Base-by-base conservation (phyloP, 106 monocot species). In the Allium cepa region DNA sequence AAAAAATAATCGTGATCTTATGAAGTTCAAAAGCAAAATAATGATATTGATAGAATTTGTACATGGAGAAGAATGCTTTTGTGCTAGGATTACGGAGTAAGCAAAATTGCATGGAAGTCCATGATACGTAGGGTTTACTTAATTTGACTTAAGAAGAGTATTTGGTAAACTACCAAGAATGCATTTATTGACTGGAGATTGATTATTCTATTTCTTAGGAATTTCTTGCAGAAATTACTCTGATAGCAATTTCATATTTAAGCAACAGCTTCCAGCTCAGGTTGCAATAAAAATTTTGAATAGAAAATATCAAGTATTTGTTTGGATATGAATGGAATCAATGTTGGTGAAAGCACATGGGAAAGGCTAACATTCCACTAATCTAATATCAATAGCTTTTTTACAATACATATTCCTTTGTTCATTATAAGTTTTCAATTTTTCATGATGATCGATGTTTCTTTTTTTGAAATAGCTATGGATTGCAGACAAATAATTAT, bases 281-380 rank as follows among this genome's bases (percentile, higher is more conserved):
- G 6, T 46, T 47, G 46, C 26, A 26, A 28, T 28, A 62, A 62
- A 62, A 62, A 63, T 47, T 46, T 8, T n/a, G 8, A 15, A 10
- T 63, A n/a, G 13, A 27, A 8, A 15, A 17, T 16, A 17, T 59
- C 22, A 16, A 17, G 58, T 59, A n/a, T 11, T 11, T 59, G 8
- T 59, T 60, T 64, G 16, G 49, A 64, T 64, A 49, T 64, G 45
- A 16, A 28, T 64, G 49, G 64, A 49, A 64, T 64, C 48, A 64
- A 49, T n/a, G 49, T 64, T 9, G 47, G 64, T 49, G 49, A n/a
- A 64, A 64, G 47, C 64, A 64, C 64, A 17, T 17, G 64, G 49
- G 64, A 5, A 64, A 49, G 64, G 64, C 49, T 64, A 64, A 17
- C 12, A 64, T 64, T 64, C 49, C 64, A 17, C 15, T 7, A 36